These are phyloP conservation scores for Mycena alexandri DNA, from an alignment of 768 basidiomycete species.

Conservation along the genomic window DNA sequence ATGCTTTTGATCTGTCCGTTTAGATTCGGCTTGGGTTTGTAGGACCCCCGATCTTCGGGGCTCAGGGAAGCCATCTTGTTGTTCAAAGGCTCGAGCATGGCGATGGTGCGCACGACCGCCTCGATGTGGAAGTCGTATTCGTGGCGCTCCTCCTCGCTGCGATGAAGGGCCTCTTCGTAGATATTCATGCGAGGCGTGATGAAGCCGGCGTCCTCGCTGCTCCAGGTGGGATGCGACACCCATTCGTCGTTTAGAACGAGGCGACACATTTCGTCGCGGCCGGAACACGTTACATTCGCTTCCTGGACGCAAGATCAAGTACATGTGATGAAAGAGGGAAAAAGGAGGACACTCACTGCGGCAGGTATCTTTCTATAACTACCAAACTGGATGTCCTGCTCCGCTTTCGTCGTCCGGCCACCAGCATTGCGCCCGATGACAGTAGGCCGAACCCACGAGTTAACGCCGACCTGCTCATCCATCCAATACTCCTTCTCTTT, in stretches of 20 bases:
- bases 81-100: conserved; percentile 90
- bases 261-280: conserved; percentile 97
- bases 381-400: conserved; percentile 81
- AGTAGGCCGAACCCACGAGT: conserved; percentile 65
- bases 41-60: conserved; percentile 81
- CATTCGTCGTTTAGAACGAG: conserved; percentile 98
- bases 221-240: conserved; percentile 97
- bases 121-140: conserved; percentile 99
- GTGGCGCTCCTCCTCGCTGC: conserved; percentile 97
- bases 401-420: conserved; percentile 68
- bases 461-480: conserved; percentile 59
- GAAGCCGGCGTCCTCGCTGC: conserved; percentile 94
- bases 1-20: conserved; percentile 90
- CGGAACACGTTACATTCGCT: conserved; percentile 89
- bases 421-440: conserved; percentile 53
- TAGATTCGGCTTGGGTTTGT: conserved; percentile 91
- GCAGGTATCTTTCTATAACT: conserved; percentile 91
- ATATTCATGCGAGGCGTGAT: conserved; percentile 93
- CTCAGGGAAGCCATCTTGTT: conserved; percentile 86
- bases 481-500: conserved; percentile 69
- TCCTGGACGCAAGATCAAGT: conserved; percentile 64
- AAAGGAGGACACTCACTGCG: conserved; percentile 64
- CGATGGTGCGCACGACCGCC: conserved; percentile 91
- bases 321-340: conserved; percentile 9
- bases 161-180: conserved; percentile 96